Conservation (phyloP, 2,329 filamentous ascomycete species). For the Pleomassaria siparia region DNA sequence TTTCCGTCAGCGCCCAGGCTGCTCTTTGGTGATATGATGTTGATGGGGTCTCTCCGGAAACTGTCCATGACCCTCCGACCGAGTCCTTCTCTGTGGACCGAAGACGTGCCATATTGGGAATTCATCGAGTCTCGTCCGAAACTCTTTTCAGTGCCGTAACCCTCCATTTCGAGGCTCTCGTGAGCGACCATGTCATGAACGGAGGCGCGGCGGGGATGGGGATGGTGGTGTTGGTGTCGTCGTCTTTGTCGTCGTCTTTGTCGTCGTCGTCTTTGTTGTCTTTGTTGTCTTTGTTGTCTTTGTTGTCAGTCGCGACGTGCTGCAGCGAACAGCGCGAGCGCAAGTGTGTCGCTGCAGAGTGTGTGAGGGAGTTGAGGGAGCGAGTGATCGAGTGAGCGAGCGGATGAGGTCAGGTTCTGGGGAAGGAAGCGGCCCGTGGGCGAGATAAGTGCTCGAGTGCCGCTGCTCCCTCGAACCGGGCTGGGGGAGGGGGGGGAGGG, state of each 20-base stretch:
- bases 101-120: constrained; percentile 43
- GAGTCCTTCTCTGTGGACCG: constrained; percentile 32
- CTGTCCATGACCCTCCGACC: constrained; percentile 48
- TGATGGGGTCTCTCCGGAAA: constrained; percentile 43
- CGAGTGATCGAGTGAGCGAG: too few relatives aligned
- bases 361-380: constrained; percentile 14
- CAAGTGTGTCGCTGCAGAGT: constrained; percentile 11
- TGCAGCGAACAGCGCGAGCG: background rate
- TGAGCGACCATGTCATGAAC: constrained; percentile 23
- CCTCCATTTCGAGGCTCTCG: constrained; percentile 30
- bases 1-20: constrained; percentile 55
- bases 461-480: background rate
- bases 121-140: constrained; percentile 38
- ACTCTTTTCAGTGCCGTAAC: constrained; percentile 43
- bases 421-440: constrained; percentile 6
- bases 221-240: too few relatives aligned
- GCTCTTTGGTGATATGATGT: constrained; percentile 50
- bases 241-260: too few relatives aligned
- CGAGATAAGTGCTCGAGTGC: constrained; percentile 9
- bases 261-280: too few relatives aligned
- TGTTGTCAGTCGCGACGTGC: too few relatives aligned
- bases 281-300: too few relatives aligned
- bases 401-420: too few relatives aligned
- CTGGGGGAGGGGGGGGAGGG: constrained; percentile 3
- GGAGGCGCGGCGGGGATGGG: constrained; percentile 7